phyloP scores from a whole-genome alignment of 495 filamentous ascomycete genomes.

The Penicilliopsis zonata region DNA sequence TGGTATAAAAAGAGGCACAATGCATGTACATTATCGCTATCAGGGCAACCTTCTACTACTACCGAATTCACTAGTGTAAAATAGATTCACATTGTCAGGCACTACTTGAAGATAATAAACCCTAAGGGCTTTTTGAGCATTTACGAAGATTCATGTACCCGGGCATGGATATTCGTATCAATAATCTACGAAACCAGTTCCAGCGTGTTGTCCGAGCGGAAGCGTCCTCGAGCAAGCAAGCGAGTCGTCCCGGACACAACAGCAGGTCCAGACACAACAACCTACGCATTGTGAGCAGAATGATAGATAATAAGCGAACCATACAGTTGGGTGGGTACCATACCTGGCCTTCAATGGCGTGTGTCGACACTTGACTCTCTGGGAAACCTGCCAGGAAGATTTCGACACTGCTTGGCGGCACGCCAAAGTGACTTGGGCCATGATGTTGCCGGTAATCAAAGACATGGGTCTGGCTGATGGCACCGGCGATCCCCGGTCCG shows the following conservation, averaged over 20 bases:
- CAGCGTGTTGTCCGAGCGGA: conserved; percentile 31
- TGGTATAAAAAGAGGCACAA: conserved; percentile 6
- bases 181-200: conserved; percentile 10
- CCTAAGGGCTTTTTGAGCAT: no score
- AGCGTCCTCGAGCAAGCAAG: conserved; percentile 18
- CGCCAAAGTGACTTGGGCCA: conserved; percentile 63
- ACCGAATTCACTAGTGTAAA: background rate
- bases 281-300: no score
- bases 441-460: conserved; percentile 69
- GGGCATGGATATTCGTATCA: background rate
- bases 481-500: conserved; percentile 69
- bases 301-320: conserved; percentile 2
- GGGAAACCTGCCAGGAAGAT: conserved; percentile 48
- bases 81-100: background rate
- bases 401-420: conserved; percentile 69
- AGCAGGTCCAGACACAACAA: conserved; percentile 27
- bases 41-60: conserved; percentile 3
- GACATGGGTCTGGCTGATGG: conserved; percentile 68
- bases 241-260: conserved; percentile 21
- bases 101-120: no score
- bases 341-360: conserved; percentile 48
- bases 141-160: conserved; percentile 2
- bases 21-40: conserved; percentile 15
- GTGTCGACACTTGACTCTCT: conserved; percentile 45
- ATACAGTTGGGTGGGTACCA: conserved; percentile 5